These are phyloP conservation scores for Pythium dissimile DNA, from an alignment of 352 stramenopile genomes.

Conservation along the genomic window DNA sequence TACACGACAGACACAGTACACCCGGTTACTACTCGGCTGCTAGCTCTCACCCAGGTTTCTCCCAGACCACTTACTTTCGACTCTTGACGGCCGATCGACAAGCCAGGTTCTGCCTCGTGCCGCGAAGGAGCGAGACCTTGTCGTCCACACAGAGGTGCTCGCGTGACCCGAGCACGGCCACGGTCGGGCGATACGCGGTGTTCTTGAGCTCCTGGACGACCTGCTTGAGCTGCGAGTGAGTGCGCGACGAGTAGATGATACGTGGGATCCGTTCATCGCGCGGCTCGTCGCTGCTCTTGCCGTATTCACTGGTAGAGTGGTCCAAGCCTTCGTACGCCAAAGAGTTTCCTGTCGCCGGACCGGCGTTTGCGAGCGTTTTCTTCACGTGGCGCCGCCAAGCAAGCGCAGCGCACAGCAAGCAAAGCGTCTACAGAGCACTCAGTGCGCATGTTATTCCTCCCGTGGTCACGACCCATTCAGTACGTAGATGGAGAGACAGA, in stretches of 20 bases:
- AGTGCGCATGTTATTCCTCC: background rate
- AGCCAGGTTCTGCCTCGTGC: conserved; percentile 83
- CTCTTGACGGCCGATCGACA: conserved; percentile 86
- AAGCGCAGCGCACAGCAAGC: conserved; percentile 93
- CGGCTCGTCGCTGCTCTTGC: conserved; percentile 14
- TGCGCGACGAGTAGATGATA: conserved; percentile 98
- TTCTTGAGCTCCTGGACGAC: conserved; percentile 96
- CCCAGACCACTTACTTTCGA: conserved; percentile 86
- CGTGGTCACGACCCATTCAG: no score
- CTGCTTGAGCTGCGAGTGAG: conserved; percentile 98
- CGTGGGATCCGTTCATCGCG: conserved; percentile 55
- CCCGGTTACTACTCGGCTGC: no score
- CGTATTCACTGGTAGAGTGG: conserved; percentile 19
- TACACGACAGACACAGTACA: background rate
- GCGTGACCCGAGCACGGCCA: conserved; percentile 91
- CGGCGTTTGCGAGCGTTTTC: conserved; percentile 32
- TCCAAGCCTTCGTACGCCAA: conserved; percentile 50
- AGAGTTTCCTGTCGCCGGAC: background rate
- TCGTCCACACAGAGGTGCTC: conserved; percentile 98
- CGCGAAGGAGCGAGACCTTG: conserved; percentile 86
- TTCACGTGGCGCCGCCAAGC: conserved; percentile 89
- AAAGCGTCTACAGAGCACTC: conserved; percentile 87
- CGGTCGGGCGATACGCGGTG: conserved; percentile 89
- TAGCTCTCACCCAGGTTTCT: no score
- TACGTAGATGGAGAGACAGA: no score